phyloP scores from a whole-genome alignment of 371 early-diverging fungal genomes.

The Zychaea mexicana region DNA sequence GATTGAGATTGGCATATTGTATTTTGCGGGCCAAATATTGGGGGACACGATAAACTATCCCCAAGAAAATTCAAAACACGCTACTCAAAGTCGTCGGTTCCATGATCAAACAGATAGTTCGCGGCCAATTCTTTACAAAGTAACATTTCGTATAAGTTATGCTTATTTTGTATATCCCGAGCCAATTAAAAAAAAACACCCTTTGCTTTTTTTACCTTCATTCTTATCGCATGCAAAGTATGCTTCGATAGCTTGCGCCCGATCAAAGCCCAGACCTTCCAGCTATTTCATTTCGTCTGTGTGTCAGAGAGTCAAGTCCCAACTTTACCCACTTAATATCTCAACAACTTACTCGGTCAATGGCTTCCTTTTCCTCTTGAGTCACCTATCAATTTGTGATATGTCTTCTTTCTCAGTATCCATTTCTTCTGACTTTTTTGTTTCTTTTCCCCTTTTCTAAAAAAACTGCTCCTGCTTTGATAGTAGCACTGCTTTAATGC shows the following conservation, averaged over 20 bases:
- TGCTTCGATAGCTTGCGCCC: constrained; percentile 84
- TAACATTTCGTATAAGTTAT: neutral
- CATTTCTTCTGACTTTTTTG: neutral
- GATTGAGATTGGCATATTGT: neutral
- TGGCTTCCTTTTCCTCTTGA: constrained; percentile 89
- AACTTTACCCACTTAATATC: neutral
- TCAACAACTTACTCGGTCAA: constrained; percentile 72
- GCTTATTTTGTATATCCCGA: neutral
- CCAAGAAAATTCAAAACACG: constrained; percentile 10
- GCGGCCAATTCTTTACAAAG: constrained; percentile 80
- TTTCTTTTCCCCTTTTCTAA: neutral
- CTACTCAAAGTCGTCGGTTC: constrained; percentile 41
- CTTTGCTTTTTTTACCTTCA: constrained; percentile 57
- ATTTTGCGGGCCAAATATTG: constrained; percentile 10
- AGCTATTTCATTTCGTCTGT: constrained; percentile 60
- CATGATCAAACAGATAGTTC: constrained; percentile 91
- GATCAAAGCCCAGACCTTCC: constrained; percentile 88
- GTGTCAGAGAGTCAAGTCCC: too few relatives aligned
- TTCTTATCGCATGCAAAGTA: constrained; percentile 97
- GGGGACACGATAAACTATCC: constrained; percentile 1
- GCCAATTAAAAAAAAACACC: neutral
- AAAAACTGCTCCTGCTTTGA: too few relatives aligned
- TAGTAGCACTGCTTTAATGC: too few relatives aligned
- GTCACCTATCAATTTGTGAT: constrained; percentile 67
- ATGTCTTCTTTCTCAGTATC: neutral